Evolutionary conservation across 352 stramenopile species (phyloP), one percentile per base, ranked within the genome.

Genomic region (Phytophthora ramorum): DNA sequence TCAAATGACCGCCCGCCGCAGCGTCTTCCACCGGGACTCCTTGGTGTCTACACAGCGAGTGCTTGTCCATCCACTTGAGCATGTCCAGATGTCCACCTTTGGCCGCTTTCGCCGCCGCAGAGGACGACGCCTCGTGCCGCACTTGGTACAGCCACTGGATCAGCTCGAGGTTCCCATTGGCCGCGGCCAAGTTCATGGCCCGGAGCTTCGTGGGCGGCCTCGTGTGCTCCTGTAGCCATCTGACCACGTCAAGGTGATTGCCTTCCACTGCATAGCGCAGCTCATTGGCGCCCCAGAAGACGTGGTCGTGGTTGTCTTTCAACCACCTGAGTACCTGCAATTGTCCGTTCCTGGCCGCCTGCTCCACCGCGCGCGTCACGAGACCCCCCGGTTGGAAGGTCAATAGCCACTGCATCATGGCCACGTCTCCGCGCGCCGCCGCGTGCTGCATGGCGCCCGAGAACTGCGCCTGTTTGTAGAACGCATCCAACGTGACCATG

Each of bases 221-320:
- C 5, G 69, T 68, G 17, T 77, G 52, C 17, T 65, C 64, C 38
- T 68, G 64, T 38, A 77, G 54, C 69, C 69, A 77, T 8, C 50
- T 37, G 19, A 48, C 69, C 14, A 74, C 43, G 1, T 43, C 28
- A 0, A 38, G 30, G 35, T 77, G 64, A 37, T 74, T 54, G 7
- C 61, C 45, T 35, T 70, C 52, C 2, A 76, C 47, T 13, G 69
- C 69, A 22, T 71, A 71, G 12, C 63, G 63, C 12, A 77, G 59
- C 17, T 77, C 69, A 45, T 77, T 77, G 1, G 69, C 69, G 0
- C 69, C 69, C 69, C 69, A 77, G 51, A 77, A 77, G n/a, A 77
- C 59, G 22, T 72, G 63, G 30, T 75, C 63, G 37, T 72, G 67
- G 30, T 73, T 44, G 2, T 56, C n/a, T 14, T 73, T 63, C 2